Percentiles rank a stretch among this genome's conserved stretches.
Conservation (phyloP, 805 yeast species). For the Yamadazyma takamatsuzukensis region DNA sequence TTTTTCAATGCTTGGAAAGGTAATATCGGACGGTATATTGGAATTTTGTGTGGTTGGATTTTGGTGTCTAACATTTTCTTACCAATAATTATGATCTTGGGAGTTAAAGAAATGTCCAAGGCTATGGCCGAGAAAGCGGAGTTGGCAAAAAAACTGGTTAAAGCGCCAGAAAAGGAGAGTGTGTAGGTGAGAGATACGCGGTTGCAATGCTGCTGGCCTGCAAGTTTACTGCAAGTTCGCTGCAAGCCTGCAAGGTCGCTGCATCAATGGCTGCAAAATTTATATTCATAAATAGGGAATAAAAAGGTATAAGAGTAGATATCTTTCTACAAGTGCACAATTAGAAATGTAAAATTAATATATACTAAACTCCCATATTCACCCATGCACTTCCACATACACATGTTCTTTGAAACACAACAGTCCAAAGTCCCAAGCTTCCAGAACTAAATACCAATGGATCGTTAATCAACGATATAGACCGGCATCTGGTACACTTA, state of each 20-base stretch:
- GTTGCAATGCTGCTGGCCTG: too few relatives aligned
- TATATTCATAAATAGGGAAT: too few relatives aligned
- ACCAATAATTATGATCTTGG: conserved; percentile 24
- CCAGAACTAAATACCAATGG: conserved; percentile 33
- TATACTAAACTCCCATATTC: conserved; percentile 23
- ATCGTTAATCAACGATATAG: conserved; percentile 39
- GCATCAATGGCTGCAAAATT: too few relatives aligned
- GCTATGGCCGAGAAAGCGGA: conserved; percentile 9
- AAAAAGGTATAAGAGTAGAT: too few relatives aligned
- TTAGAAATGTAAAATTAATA: too few relatives aligned
- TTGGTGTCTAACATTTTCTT: conserved; percentile 20
- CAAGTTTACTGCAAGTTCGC: too few relatives aligned
- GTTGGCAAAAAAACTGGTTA: conserved; percentile 1
- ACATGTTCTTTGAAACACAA: conserved; percentile 70
- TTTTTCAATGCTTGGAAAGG: conserved; percentile 34
- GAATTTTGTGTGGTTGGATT: conserved; percentile 30
- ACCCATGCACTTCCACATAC: conserved; percentile 80
- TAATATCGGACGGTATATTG: conserved; percentile 28
- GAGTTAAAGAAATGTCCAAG: conserved; percentile 13
- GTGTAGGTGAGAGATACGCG: too few relatives aligned
- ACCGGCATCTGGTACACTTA: conserved; percentile 41
- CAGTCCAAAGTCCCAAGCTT: conserved; percentile 47
- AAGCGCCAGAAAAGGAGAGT: neutral
- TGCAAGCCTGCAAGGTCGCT: too few relatives aligned
- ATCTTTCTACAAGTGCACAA: too few relatives aligned